phyloP scores from a whole-genome alignment of 371 early-diverging fungal species.

The Rhizopus stolonifer region DNA sequence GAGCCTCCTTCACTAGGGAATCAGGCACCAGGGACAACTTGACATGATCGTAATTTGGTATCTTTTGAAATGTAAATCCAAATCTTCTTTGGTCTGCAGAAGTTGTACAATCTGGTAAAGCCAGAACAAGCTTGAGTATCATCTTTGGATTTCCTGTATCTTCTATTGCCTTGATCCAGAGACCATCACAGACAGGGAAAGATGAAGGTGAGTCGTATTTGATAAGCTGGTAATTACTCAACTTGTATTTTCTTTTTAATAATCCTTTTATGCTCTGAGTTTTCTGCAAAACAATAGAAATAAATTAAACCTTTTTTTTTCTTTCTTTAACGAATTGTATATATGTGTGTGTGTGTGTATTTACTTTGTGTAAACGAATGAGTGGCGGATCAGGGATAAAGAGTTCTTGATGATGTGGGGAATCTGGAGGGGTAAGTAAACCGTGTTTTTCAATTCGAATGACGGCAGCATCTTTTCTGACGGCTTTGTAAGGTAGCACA shows the following conservation, averaged over 20 bases:
- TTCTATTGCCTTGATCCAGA: slow-evolving; percentile 6
- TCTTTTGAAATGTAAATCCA: slow-evolving; percentile 20
- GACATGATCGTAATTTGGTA: slow-evolving; percentile 4
- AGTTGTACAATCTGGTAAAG: neutral
- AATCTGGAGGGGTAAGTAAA: slow-evolving; percentile 14
- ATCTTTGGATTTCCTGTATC: slow-evolving; percentile 2
- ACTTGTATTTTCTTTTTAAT: slow-evolving; percentile 11
- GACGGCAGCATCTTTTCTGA: slow-evolving; percentile 19
- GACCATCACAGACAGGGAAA: neutral
- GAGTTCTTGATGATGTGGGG: slow-evolving; percentile 6
- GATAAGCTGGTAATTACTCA: slow-evolving; percentile 16
- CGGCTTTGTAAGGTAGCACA: slow-evolving; percentile 15
- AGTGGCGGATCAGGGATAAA: slow-evolving; percentile 9
- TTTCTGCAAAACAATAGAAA: slow-evolving; percentile 11
- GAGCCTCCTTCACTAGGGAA: slow-evolving; percentile 26
- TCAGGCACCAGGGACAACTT: slow-evolving; percentile 25
- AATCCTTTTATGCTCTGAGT: slow-evolving; percentile 21
- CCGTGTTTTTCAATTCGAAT: slow-evolving; percentile 18
- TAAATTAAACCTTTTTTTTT: neutral
- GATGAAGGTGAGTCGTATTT: slow-evolving; percentile 7
- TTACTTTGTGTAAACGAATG: slow-evolving; percentile 23
- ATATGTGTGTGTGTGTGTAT: neutral
- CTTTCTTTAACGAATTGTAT: too few species aligned
- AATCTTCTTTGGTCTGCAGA: slow-evolving; percentile 11
- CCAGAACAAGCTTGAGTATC: slow-evolving; percentile 10